phyloP scores from a whole-genome alignment of 2,329 filamentous ascomycete genomes.

The Cladosporium oxysporum region DNA sequence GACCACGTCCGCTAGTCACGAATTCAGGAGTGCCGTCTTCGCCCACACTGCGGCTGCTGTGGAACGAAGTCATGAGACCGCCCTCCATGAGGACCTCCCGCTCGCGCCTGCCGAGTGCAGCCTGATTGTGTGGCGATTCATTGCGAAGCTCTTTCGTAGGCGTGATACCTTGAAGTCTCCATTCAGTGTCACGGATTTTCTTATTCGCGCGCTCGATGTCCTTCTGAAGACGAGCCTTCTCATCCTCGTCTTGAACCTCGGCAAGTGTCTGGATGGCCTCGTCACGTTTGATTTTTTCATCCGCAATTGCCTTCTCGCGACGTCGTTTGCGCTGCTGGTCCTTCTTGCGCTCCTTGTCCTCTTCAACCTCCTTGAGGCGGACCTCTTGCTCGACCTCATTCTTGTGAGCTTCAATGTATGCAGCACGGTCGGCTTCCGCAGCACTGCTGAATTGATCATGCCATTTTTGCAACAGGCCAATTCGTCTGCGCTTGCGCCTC shows the following conservation, averaged over 20 bases:
- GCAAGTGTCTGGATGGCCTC: constrained; percentile 76
- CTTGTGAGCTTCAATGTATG: constrained; percentile 76
- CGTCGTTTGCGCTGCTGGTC: constrained; percentile 98
- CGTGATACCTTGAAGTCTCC: constrained; percentile 82
- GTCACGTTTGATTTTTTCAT: constrained; percentile 81
- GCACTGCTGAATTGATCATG: constrained; percentile 65
- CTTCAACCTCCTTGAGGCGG: constrained; percentile 82
- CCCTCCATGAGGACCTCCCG: constrained; percentile 76
- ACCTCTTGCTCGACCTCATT: constrained; percentile 82
- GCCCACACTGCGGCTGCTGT: constrained; percentile 41
- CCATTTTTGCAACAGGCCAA: constrained; percentile 57
- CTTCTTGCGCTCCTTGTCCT: constrained; percentile 98
- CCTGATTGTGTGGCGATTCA: constrained; percentile 57
- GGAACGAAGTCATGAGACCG: constrained; percentile 82
- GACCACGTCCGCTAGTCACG: constrained; percentile 42
- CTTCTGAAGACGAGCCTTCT: constrained; percentile 75
- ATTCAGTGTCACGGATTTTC: constrained; percentile 87
- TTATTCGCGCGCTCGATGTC: constrained; percentile 89
- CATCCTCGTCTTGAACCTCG: constrained; percentile 76
- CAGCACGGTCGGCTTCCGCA: constrained; percentile 69
- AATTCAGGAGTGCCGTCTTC: constrained; percentile 36
- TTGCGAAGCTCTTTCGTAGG: constrained; percentile 69
- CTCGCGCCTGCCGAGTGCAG: constrained; percentile 34
- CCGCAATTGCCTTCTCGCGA: constrained; percentile 89
- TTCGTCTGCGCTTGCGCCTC: constrained; percentile 66